phyloP scores from a whole-genome alignment of 345 rosid genomes.

The Crucihimalaya himalaica region DNA sequence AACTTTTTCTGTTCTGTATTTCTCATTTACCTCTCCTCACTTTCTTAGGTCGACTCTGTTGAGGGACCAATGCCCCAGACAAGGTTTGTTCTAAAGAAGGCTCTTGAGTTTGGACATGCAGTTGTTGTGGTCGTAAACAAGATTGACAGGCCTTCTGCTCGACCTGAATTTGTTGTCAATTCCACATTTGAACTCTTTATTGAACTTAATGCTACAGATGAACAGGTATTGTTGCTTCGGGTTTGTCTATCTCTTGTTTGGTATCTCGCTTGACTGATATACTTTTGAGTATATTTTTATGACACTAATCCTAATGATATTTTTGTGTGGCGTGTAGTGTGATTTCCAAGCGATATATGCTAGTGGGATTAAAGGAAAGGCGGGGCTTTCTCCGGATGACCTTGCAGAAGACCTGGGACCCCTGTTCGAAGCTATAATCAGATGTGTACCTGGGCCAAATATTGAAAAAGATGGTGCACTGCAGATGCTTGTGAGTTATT shows the following conservation, averaged over 20 bases:
- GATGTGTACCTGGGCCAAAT: constrained; percentile 96
- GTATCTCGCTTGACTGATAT: not conserved
- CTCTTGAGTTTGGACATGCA: constrained; percentile 91
- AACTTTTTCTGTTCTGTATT: not conserved
- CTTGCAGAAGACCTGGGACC: constrained; percentile 94
- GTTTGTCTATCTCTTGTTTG: constrained; percentile 6
- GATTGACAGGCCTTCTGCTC: constrained; percentile 95
- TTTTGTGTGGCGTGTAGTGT: constrained; percentile 56
- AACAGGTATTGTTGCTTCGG: constrained; percentile 67
- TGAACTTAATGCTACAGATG: constrained; percentile 95
- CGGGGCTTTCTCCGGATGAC: constrained; percentile 84
- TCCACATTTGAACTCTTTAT: constrained; percentile 96
- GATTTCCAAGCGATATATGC: constrained; percentile 97
- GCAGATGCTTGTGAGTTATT: constrained; percentile 96
- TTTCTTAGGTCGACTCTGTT: constrained; percentile 86
- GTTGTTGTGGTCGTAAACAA: constrained; percentile 97
- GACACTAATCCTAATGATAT: constrained; percentile 12
- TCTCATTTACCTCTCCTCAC: not conserved
- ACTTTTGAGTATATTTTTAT: not conserved
- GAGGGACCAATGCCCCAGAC: constrained; percentile 99
- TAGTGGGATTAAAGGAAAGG: constrained; percentile 90
- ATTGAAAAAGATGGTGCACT: constrained; percentile 91
- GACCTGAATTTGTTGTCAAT: constrained; percentile 89
- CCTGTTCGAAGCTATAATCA: constrained; percentile 79
- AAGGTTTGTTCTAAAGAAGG: constrained; percentile 94